Evolutionary conservation across 768 basidiomycete species (phyloP), one percentile per base, ranked within the genome.

Genomic region (Naganishia vishniacii): DNA sequence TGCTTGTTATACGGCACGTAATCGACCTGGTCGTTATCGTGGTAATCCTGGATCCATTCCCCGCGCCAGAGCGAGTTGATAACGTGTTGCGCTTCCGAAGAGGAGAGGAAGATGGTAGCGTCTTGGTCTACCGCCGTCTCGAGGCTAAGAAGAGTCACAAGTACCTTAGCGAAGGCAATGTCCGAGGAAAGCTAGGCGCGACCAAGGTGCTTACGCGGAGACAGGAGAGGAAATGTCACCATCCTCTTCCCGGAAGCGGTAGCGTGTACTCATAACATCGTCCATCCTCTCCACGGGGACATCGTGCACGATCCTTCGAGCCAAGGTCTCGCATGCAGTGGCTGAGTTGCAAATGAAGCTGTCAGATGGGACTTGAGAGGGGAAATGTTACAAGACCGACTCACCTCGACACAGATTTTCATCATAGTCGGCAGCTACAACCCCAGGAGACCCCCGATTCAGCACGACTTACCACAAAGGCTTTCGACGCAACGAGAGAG

Each of bases 51-150:
- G 3, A 94, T 81, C 64, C 89, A 81, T 20, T 86, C 84, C 16
- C 93, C 93, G 11, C 78, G 81, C 91, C 93, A 94, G 18, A 97
- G 80, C 0, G 84, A 81, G 69, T 84, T 84, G 42, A 93, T 86
- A 13, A 93, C 91, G 71, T 87, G 83, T 74, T 94, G 91, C 5
- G 59, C 60, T 40, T 64, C 60, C 23, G 60, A 61, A 51, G 44
- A 58, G 44, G 15, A 65, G 26, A 61, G 18, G 20, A 64, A 64
- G 18, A 91, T 89, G 12, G 72, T 77, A 45, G 91, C 90, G 70
- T 91, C 85, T 60, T 89, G 84, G 75, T 97, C 93, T 66, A 94
- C 89, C n/a, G 93, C 91, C 75, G 86, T 79, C 75, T 97, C 93
- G 45, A 95, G 80, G 8, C 53, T 56, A 41, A 2, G 3, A 26